These are phyloP conservation scores for Trichoderma asperelloides DNA, from an alignment of 495 filamentous ascomycete genomes.

Conservation along the genomic window DNA sequence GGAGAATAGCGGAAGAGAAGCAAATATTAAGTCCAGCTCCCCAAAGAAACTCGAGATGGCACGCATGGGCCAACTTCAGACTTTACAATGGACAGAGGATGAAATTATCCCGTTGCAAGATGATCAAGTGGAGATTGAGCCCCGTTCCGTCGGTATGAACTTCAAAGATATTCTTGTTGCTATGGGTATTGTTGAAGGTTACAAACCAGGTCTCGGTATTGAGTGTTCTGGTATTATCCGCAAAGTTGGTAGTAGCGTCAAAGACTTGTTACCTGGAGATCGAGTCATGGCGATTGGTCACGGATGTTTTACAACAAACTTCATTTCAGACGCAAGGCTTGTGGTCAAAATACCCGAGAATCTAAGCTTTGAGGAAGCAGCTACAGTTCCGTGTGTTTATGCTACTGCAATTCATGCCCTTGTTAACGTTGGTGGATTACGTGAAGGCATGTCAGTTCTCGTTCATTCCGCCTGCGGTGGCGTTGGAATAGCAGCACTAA, in stretches of 20 bases:
- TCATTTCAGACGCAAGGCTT: slow-evolving; percentile 16
- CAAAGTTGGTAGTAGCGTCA: slow-evolving; percentile 41
- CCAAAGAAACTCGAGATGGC: background rate
- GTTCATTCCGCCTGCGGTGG: slow-evolving; percentile 50
- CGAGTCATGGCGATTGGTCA: slow-evolving; percentile 33
- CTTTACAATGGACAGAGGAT: background rate
- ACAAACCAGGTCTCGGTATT: slow-evolving; percentile 23
- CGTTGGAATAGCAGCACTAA: slow-evolving; percentile 50
- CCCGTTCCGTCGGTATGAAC: slow-evolving; percentile 33
- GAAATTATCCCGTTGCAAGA: slow-evolving; percentile 15
- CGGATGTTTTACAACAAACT: slow-evolving; percentile 18
- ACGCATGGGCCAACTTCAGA: background rate
- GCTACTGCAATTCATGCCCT: slow-evolving; percentile 45
- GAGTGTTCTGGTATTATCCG: slow-evolving; percentile 35
- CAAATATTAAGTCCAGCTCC: background rate
- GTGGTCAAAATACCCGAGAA: slow-evolving; percentile 34
- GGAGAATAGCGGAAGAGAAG: background rate
- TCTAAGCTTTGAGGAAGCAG: slow-evolving; percentile 40
- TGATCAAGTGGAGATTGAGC: slow-evolving; percentile 31
- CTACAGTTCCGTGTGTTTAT: slow-evolving; percentile 44
- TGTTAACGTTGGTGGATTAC: slow-evolving; percentile 26
- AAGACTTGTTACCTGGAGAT: slow-evolving; percentile 34
- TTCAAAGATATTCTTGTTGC: slow-evolving; percentile 42
- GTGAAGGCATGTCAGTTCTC: slow-evolving; percentile 44
- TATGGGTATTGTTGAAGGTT: slow-evolving; percentile 43